Evolutionary conservation across 2,329 filamentous ascomycete species (phyloP).

Genomic region (Aschersonia sp.): DNA sequence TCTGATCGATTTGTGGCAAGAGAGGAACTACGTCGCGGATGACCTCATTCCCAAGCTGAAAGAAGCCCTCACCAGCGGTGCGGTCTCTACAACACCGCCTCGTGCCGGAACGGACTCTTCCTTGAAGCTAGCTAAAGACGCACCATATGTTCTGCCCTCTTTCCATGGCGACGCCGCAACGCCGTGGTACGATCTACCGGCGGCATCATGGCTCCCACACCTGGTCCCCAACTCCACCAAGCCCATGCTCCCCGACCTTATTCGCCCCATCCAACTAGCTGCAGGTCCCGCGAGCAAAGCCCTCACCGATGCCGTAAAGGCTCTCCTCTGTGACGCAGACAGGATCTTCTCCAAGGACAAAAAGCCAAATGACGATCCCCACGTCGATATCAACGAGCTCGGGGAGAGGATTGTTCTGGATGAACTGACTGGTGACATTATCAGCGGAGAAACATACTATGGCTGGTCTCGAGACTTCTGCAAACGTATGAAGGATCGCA

Average conservation of each 20-base stretch:
- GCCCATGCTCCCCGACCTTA: slow-evolving; percentile 55
- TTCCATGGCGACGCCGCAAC: slow-evolving; percentile 60
- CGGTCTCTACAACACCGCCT: slow-evolving; percentile 8
- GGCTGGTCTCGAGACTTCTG: slow-evolving; percentile 77
- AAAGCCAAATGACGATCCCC: slow-evolving; percentile 31
- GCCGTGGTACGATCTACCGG: slow-evolving; percentile 71
- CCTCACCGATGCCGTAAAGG: slow-evolving; percentile 54
- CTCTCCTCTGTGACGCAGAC: slow-evolving; percentile 54
- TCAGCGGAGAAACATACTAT: slow-evolving; percentile 64
- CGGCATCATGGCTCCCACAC: slow-evolving; percentile 65
- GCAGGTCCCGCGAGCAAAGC: slow-evolving; percentile 52
- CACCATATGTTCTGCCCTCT: slow-evolving; percentile 57
- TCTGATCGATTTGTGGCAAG: slow-evolving; percentile 57
- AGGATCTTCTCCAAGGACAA: slow-evolving; percentile 46
- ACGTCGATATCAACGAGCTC: slow-evolving; percentile 57
- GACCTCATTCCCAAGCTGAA: slow-evolving; percentile 43
- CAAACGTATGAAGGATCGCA: slow-evolving; percentile 57
- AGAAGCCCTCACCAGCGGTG: slow-evolving; percentile 33
- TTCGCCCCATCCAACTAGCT: slow-evolving; percentile 57
- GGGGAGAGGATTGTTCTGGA: slow-evolving; percentile 55
- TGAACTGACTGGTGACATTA: slow-evolving; percentile 48
- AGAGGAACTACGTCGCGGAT: slow-evolving; percentile 44
- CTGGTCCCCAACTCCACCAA: slow-evolving; percentile 62
- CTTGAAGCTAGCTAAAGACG: slow-evolving; percentile 33
- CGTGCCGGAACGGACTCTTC: slow-evolving; percentile 10